Conservation (phyloP, 768 basidiomycete genomes). For the Lactarius psammicola region DNA sequence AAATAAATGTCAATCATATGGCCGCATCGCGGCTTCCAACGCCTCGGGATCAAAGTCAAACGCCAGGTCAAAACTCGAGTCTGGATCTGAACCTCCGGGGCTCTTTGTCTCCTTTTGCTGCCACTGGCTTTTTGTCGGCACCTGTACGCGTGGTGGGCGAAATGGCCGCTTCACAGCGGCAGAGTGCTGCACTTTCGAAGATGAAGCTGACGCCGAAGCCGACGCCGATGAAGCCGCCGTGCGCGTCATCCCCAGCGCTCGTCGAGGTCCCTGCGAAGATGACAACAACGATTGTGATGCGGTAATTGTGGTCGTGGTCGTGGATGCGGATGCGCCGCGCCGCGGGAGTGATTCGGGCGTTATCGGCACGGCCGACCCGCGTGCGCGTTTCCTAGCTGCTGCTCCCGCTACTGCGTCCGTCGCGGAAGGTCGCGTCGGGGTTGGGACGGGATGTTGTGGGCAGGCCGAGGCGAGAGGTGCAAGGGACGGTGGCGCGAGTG, state of each 20-base stretch:
- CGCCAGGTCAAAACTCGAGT: conserved; percentile 23
- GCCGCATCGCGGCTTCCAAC: conserved; percentile 21
- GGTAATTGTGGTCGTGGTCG: not conserved
- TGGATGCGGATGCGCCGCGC: not conserved
- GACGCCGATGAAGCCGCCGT: no score
- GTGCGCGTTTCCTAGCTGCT: not conserved
- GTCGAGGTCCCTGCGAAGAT: conserved; percentile 10
- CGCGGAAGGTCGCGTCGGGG: not conserved
- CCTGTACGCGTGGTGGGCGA: conserved; percentile 9
- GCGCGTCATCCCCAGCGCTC: conserved; percentile 21
- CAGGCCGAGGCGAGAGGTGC: not conserved
- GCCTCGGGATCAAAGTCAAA: conserved; percentile 24
- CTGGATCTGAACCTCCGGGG: conserved; percentile 6
- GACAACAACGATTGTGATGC: not conserved
- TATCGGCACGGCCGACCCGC: not conserved
- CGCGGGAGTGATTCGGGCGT: not conserved
- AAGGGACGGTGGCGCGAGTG: not conserved
- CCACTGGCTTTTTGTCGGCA: not conserved
- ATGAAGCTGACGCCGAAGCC: not conserved
- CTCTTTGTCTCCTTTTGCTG: not conserved
- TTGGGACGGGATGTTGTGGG: not conserved
- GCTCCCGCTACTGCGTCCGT: not conserved
- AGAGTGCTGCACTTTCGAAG: not conserved
- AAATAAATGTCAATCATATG: conserved; percentile 11
- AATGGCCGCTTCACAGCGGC: conserved; percentile 17